These are phyloP conservation scores for Cladosporium austrohemisphaericum DNA, from an alignment of 2,329 filamentous ascomycete genomes.

Conservation along the genomic window DNA sequence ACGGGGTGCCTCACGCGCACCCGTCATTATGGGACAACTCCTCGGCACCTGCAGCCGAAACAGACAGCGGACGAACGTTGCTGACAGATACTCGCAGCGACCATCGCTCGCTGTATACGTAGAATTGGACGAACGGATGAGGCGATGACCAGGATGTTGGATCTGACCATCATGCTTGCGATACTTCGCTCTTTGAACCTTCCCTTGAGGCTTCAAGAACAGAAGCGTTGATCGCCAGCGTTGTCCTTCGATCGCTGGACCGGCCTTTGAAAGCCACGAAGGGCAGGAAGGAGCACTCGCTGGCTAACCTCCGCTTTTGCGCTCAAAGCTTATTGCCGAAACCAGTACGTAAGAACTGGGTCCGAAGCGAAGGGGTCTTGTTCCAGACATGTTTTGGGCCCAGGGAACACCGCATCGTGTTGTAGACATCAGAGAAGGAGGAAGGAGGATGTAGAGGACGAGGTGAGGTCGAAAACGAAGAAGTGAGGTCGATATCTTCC, in stretches of 20 bases:
- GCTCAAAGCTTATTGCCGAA: constrained; percentile 11
- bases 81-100: no score
- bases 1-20: constrained; percentile 2
- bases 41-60: constrained; percentile 1
- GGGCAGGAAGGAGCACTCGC: background rate
- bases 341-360: constrained; percentile 8
- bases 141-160: no score
- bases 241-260: background rate
- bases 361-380: constrained; percentile 1
- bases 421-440: background rate
- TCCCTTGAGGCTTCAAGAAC: background rate
- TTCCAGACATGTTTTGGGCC: background rate
- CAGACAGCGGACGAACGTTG: no score
- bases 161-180: no score
- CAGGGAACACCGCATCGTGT: background rate
- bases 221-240: background rate
- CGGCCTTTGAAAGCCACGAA: no score
- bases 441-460: background rate
- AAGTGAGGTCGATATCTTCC: background rate
- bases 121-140: no score
- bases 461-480: constrained; percentile 3
- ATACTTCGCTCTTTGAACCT: no score
- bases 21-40: constrained; percentile 11
- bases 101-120: no score
- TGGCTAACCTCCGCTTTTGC: constrained; percentile 3